Base-by-base conservation (phyloP, 192 early-diverging fungal species). In the Coemansia umbellata region DNA sequence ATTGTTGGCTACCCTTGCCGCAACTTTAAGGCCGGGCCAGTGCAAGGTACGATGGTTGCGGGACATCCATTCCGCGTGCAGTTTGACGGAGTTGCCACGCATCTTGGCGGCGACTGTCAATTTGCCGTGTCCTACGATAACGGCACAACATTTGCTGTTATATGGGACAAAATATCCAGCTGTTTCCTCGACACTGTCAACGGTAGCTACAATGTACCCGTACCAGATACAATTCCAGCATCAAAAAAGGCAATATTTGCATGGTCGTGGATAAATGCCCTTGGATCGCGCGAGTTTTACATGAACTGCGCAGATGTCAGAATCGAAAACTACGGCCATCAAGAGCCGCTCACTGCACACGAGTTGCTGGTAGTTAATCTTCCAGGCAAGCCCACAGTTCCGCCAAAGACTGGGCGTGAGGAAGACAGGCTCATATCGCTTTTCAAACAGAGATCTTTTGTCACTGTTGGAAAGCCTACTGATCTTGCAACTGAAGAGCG, bases 31-130 rank as follows among this genome's bases (percentile, higher is more conserved):
- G 55, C 58, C 1, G 64, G 64, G 8, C 69, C 75, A 4, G 43
- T 50, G 10, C 60, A 67, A 14, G 60, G 64, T 11, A 72, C 69
- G 4, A 54, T 74, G 63, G 47, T 69, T 18, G 80, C 81, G 19
- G 82, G 81, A 4, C 59, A 75, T 6, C 59, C 70, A 13, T 67
- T 84, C 55, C 51, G 52, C 30, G 74, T 82, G 44, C 42, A 56
- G 19, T 81, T 82, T 47, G 71, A 79, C 18, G 69, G 78, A 14
- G 64, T 78, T 1, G 80, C 81, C 7, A 72, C 39, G 22, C 83
- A 84, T 37, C 77, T 78, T 13, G 84, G 84, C 18, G 87, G 87
- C 37, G 84, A 89, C 55, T 89, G 87, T 47, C 81, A 87, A 48
- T 84, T 84, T 56, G 77, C 84, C 1, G 61, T 85, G 8, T 84